Percentiles rank a stretch among this genome's conserved stretches.
Evolutionary conservation across 2,329 filamentous ascomycete species (phyloP).

Genomic region (Sporothrix protearum): DNA sequence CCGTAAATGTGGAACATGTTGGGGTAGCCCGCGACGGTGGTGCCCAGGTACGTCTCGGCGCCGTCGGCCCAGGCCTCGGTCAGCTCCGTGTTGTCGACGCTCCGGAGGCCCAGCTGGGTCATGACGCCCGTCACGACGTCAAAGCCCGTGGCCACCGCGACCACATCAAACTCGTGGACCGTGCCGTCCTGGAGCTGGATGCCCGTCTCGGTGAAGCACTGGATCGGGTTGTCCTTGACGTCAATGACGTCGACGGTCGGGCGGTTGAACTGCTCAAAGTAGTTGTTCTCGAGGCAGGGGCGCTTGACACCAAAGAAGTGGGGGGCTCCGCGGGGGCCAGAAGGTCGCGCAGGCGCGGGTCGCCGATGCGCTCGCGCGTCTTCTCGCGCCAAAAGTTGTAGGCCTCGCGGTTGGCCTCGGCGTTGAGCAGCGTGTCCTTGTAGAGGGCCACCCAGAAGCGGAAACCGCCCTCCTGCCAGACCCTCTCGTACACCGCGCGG

Average conservation of each 20-base stretch:
- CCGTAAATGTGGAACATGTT: slow-evolving; percentile 56
- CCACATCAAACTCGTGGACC: slow-evolving; percentile 43
- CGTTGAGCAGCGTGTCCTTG: slow-evolving; percentile 47
- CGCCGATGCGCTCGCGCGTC: slow-evolving; percentile 47
- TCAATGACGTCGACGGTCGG: slow-evolving; percentile 43
- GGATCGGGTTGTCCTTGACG: slow-evolving; percentile 41
- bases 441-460: slow-evolving; percentile 53
- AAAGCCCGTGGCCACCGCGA: slow-evolving; percentile 47
- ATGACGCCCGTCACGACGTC: slow-evolving; percentile 39
- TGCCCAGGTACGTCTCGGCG: slow-evolving; percentile 45
- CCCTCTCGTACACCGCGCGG: slow-evolving; percentile 45
- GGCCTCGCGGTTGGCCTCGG: slow-evolving; percentile 48
- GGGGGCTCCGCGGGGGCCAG: slow-evolving; percentile 51
- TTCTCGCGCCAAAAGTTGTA: slow-evolving; percentile 57
- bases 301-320: slow-evolving; percentile 55
- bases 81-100: slow-evolving; percentile 39
- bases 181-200: slow-evolving; percentile 42
- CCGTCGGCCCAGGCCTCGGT: slow-evolving; percentile 43
- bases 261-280: slow-evolving; percentile 50
- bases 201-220: slow-evolving; percentile 42
- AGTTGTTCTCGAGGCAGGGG: slow-evolving; percentile 42
- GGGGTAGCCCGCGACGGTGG: slow-evolving; percentile 43
- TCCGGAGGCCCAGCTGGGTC: slow-evolving; percentile 45
- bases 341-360: slow-evolving; percentile 48
- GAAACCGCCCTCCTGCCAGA: slow-evolving; percentile 54